Conservation (phyloP, 2,329 filamentous ascomycete species). For the Periconia sp. region DNA sequence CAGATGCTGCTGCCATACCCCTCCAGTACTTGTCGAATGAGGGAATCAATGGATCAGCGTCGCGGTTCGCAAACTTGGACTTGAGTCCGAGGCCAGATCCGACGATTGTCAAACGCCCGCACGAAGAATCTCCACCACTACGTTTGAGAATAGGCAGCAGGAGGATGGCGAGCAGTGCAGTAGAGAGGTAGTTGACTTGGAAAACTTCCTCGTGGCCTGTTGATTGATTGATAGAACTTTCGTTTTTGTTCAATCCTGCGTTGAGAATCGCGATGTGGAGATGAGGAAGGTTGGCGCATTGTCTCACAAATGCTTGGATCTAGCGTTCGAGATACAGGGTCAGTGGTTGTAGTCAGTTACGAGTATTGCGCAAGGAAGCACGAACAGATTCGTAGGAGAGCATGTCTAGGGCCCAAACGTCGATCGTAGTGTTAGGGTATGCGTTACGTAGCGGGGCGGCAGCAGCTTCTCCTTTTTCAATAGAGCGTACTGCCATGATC, state of each 20-base stretch:
- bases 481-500: conserved; percentile 31
- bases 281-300: conserved; percentile 6
- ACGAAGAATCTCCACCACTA: background rate
- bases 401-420: conserved; percentile 25
- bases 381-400: conserved; percentile 13
- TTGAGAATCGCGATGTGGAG: conserved; percentile 33
- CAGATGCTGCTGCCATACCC: background rate
- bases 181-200: conserved; percentile 60
- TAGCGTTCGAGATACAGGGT: too few relatives aligned
- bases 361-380: too few relatives aligned
- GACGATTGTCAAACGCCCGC: conserved; percentile 6
- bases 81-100: background rate
- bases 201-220: conserved; percentile 30
- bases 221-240: conserved; percentile 12
- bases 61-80: background rate
- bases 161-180: conserved; percentile 56
- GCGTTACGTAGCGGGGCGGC: conserved; percentile 18
- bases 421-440: conserved; percentile 9
- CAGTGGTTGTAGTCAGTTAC: too few relatives aligned
- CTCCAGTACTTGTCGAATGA: background rate
- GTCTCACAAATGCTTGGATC: conserved; percentile 13
- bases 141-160: conserved; percentile 40
- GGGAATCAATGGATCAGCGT: background rate
- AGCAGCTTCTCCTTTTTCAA: conserved; percentile 28
- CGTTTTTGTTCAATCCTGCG: conserved; percentile 22